These are phyloP conservation scores for Cinchona pubescens DNA, from an alignment of 257 asterid genomes.

Conservation along the genomic window DNA sequence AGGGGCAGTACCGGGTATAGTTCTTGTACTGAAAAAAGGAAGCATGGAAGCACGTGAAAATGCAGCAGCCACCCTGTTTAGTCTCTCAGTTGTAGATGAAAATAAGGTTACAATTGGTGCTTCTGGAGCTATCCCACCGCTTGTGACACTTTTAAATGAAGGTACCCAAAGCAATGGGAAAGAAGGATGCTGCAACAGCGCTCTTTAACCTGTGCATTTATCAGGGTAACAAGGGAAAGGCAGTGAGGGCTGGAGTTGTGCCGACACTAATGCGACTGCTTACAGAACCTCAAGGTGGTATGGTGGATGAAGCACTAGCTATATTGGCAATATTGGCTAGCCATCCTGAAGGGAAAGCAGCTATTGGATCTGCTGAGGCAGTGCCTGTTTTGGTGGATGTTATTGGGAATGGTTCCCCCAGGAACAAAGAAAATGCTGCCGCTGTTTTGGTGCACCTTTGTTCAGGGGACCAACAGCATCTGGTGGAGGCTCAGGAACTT, in stretches of 20 bases:
- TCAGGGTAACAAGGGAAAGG: slow-evolving; percentile 94
- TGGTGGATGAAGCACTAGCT: slow-evolving; percentile 93
- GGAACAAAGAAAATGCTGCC: slow-evolving; percentile 86
- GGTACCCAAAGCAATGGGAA: slow-evolving; percentile 87
- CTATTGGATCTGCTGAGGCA: slow-evolving; percentile 83
- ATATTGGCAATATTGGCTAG: slow-evolving; percentile 84
- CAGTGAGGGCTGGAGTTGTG: slow-evolving; percentile 85
- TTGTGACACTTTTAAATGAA: slow-evolving; percentile 65
- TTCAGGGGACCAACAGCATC: slow-evolving; percentile 65
- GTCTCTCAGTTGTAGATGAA: slow-evolving; percentile 90
- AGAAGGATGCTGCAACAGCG: slow-evolving; percentile 92
- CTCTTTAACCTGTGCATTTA: slow-evolving; percentile 90
- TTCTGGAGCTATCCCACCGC: slow-evolving; percentile 83
- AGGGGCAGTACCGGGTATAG: slow-evolving; percentile 91
- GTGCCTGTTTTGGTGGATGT: slow-evolving; percentile 70
- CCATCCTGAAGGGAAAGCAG: slow-evolving; percentile 73
- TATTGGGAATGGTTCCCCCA: slow-evolving; percentile 66
- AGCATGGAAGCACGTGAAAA: slow-evolving; percentile 96
- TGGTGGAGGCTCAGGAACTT: slow-evolving; percentile 66
- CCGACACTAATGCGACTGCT: slow-evolving; percentile 74
- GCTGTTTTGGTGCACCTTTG: slow-evolving; percentile 88
- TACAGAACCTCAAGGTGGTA: slow-evolving; percentile 70
- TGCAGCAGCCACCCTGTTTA: slow-evolving; percentile 90
- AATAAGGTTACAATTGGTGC: slow-evolving; percentile 80
- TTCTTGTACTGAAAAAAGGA: slow-evolving; percentile 76